Evolutionary conservation across 192 early-diverging fungal genomes (phyloP).

Genomic region (Podila clonocystis): DNA sequence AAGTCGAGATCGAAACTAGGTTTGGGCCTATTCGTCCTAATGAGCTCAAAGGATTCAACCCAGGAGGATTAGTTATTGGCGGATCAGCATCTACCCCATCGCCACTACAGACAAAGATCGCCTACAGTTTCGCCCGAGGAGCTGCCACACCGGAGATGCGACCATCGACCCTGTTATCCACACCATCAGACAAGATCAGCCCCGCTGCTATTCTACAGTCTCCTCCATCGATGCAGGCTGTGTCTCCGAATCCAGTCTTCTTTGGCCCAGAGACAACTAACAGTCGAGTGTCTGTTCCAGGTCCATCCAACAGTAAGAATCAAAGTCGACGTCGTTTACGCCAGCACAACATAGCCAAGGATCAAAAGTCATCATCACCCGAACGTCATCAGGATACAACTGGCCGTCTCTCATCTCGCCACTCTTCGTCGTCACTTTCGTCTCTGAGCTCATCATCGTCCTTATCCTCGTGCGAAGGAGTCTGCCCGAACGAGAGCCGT

Average conservation of each 20-base stretch:
- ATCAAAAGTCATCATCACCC: background rate
- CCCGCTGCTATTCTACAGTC: conserved; percentile 6
- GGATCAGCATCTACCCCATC: background rate
- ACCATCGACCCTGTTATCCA: background rate
- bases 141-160: background rate
- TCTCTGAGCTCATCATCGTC: conserved; percentile 15
- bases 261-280: conserved; percentile 4
- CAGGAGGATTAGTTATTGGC: conserved; percentile 19
- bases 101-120: background rate
- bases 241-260: conserved; percentile 29
- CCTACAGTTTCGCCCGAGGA: background rate
- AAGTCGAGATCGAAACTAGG: conserved; percentile 31
- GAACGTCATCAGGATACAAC: background rate
- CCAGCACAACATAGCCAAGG: background rate
- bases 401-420: conserved; percentile 5
- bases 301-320: background rate
- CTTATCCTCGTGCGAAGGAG: conserved; percentile 1
- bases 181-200: background rate
- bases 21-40: conserved; percentile 20
- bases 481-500: background rate
- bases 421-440: conserved; percentile 6
- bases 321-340: background rate
- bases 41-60: conserved; percentile 29
- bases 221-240: conserved; percentile 23
- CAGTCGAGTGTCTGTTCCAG: background rate